Base-by-base conservation (phyloP, 371 early-diverging fungal genomes). In the Polyrhizophydium stewartii region DNA sequence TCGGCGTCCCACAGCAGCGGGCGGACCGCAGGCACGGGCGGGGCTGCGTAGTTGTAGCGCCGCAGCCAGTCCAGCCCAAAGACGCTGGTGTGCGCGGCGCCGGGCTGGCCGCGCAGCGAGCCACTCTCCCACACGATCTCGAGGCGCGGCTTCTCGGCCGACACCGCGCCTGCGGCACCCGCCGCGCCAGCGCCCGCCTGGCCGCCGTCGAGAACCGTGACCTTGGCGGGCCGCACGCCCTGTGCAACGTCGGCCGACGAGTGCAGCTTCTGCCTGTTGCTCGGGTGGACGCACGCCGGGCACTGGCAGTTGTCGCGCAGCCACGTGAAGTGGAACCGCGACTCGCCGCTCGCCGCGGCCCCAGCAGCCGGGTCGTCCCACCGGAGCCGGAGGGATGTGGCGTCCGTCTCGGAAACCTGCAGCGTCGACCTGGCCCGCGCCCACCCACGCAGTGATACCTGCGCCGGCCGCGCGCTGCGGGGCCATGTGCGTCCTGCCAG, bases 221-320 rank as follows among this genome's bases (percentile, higher is more conserved):
- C 43, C 24, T 22, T 35, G 1, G 16, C 47, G 45, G 62, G 57
- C 16, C 27, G 5, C 9, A 58, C 46, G 40, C 27, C 13, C 25
- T n/a, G 41, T 25, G n/a, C 79, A 19, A 91, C 76, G 56, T 91
- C 85, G n/a, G 84, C 89, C 5, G 84, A 86, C 0, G 91, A 87
- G 70, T 89, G 89, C 32, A 90, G 74, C 70, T 92, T 93, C 69
- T 93, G 93, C 19, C 83, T 76, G 55, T 78, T 91, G 28, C 78
- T 69, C 5, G 91, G 88, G 64, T 92, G 91, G 22, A 91, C 66
- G 61, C 91, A 91, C 9, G 63, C 62, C 10, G 82, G 73, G 66
- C 92, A 93, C 27, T 70, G 88, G 62, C 92, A 93, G 66, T 89
- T 86, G 71, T 93, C 93, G 31, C 90, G 83, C 16, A 92, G 81